These are phyloP conservation scores for Russula vinacea DNA, from an alignment of 768 basidiomycete genomes.

Conservation along the genomic window DNA sequence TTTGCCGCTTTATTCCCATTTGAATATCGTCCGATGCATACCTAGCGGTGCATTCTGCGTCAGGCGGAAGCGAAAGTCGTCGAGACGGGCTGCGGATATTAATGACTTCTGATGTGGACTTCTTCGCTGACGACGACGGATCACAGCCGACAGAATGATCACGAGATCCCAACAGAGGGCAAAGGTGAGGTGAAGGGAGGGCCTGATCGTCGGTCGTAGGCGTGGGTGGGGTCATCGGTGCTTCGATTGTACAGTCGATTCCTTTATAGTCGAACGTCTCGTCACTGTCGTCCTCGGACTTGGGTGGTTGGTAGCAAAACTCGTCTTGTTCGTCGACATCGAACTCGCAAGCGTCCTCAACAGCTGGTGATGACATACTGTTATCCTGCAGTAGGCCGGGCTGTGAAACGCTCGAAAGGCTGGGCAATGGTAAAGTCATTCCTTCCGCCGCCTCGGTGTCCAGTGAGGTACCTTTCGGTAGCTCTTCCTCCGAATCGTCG, in stretches of 20 bases:
- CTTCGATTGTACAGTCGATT: conserved; percentile 9
- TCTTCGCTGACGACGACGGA: background rate
- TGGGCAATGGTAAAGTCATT: background rate
- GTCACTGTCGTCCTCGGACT: conserved; percentile 1
- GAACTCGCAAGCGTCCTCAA: background rate
- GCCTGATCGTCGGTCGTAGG: background rate
- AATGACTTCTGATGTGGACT: background rate
- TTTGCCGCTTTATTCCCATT: background rate
- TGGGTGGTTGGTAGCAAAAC: background rate
- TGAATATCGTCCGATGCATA: conserved; percentile 20
- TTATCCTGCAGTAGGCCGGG: background rate
- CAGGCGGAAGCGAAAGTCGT: too few species aligned
- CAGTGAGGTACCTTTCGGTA: background rate
- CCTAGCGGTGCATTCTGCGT: background rate
- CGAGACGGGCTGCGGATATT: background rate
- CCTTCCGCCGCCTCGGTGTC: background rate
- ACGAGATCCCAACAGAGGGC: background rate
- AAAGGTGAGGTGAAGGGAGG: background rate
- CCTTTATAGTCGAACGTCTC: conserved; percentile 18
- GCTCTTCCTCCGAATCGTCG: background rate
- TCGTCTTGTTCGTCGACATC: background rate
- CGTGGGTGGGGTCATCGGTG: background rate
- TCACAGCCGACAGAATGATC: background rate
- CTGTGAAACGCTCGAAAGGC: background rate
- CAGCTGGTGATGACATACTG: background rate